Base-by-base conservation (phyloP, 371 early-diverging fungal genomes). In the Apophysomyces variabilis region DNA sequence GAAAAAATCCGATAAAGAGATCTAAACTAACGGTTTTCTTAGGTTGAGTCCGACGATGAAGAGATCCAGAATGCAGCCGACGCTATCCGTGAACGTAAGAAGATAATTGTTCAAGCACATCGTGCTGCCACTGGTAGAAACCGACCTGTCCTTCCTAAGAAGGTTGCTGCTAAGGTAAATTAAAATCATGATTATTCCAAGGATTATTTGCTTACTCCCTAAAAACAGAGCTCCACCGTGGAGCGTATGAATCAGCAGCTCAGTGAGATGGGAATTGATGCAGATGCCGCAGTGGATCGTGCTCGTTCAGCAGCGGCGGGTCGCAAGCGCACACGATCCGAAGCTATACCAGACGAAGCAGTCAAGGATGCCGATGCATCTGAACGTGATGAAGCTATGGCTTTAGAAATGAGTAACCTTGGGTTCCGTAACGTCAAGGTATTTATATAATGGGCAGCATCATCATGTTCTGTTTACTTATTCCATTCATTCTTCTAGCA, bases 1-100 rank as follows among this genome's bases (percentile, higher is more conserved):
- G 62, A 64, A 16, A 4, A 7, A 50, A 5, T 9, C 16, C 9
- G 16, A 11, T 16, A 39, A 6, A 46, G 16, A 6, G 63, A 21
- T 45, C 36, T 3, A 38, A 57, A 38, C 45, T 13, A 41, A 11
- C 0, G 41, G 32, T 56, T 4, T 32, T 57, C 26, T 43, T 64
- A 78, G 79, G 44, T 71, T 50, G 84, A 87, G 62, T 85, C 86
- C 32, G 96, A 93, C 46, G 93, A 92, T 60, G 90, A 91, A 71
- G 88, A 82, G 16, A 81, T 96, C 71, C 82, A 84, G 67, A 80
- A 78, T 7, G 91, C 93, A 18, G 98, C 97, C 8, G 83, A 86
- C 58, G 89, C 86, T 57, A 93, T 98, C 68, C 89, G 92, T 68
- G 90, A 91, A 66, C 92, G 92, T 80, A 97, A 93, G 86, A 85